Evolutionary conservation across 371 early-diverging fungal genomes (phyloP), one percentile per base, ranked within the genome.

Genomic region (Mucor lusitanicus): DNA sequence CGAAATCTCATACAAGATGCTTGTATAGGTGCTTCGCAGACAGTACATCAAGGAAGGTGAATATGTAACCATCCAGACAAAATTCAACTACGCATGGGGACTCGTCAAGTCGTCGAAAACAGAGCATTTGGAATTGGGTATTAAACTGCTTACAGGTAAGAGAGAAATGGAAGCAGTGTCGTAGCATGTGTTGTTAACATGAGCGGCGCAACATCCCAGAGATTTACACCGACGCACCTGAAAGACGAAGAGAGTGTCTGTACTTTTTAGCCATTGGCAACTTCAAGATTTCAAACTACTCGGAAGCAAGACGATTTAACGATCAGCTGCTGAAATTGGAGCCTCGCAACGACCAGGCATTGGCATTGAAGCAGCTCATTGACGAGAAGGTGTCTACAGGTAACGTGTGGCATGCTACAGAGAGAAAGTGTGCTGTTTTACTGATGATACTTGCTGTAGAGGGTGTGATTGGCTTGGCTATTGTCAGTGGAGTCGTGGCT

Each of bases 41-140:
- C 93, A 93, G 73, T 93, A 83, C 73, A 86, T 89, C 46, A 84
- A 86, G 37, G 93, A 93, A 65, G 87, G 82, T 27, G 80, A 85
- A 53, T 82, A 85, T 54, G 88, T 87, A 5, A 86, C 90, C 65
- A 76, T 89, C 33, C 97, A 98, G 78, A 95, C 95, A 44, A 95
- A 95, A 76, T 98, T 98, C 86, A 95, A 97, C 83, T 95, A 93
- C 73, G 96, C 98, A 5, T 98, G 97, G 96, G 96, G 94, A 0
- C 84, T 96, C 35, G 88, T 94, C 73, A 88, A 85, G 76, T 91
- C 92, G 71, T 83, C 75, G 59, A 74, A 76, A 32, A 75, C 82
- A 59, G 77, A 77, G 3, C 89, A 95, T 61, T 90, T 94, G 60
- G 85, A 88, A 57, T 76, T 83, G 23, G 98, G 96, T 13, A 88